These are phyloP conservation scores for Arthrobotrys musiformis DNA, from an alignment of 2,329 filamentous ascomycete species.

Conservation along the genomic window DNA sequence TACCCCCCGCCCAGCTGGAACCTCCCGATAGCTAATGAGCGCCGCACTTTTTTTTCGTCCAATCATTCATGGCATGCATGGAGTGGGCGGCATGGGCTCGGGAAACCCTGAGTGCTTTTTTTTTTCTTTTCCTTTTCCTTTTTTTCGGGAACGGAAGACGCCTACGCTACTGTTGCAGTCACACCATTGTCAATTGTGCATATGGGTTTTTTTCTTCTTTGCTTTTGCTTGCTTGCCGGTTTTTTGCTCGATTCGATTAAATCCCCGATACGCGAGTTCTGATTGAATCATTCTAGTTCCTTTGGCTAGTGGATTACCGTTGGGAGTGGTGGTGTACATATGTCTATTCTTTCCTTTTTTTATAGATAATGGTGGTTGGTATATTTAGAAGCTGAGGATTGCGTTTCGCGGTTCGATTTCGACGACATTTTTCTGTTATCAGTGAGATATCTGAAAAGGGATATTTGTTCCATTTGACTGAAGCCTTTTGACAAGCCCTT, in stretches of 20 bases:
- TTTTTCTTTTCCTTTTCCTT: too few species aligned
- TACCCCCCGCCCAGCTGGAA: conserved; percentile 18
- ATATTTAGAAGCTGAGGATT: conserved; percentile 27
- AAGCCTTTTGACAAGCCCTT: background rate
- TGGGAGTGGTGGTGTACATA: conserved; percentile 7
- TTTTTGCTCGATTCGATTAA: conserved; percentile 34
- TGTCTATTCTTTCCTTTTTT: background rate
- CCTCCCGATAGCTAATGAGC: background rate
- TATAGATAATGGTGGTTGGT: conserved; percentile 9
- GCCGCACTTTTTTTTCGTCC: conserved; percentile 18
- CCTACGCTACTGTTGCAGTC: conserved; percentile 27
- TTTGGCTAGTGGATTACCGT: background rate
- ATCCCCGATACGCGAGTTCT: conserved; percentile 45
- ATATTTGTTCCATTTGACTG: background rate
- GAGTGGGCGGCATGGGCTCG: background rate
- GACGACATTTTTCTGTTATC: conserved; percentile 19
- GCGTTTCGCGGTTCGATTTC: background rate
- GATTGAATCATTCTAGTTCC: conserved; percentile 23
- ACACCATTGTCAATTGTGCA: conserved; percentile 39
- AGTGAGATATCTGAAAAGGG: background rate
- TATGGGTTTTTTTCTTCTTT: conserved; percentile 4
- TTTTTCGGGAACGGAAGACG: conserved; percentile 26
- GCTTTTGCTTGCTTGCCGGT: conserved; percentile 15
- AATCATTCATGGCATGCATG: conserved; percentile 33
- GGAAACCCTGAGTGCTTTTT: conserved; percentile 4